phyloP scores from a whole-genome alignment of 83 land plant species.

The Thuja plicata region DNA sequence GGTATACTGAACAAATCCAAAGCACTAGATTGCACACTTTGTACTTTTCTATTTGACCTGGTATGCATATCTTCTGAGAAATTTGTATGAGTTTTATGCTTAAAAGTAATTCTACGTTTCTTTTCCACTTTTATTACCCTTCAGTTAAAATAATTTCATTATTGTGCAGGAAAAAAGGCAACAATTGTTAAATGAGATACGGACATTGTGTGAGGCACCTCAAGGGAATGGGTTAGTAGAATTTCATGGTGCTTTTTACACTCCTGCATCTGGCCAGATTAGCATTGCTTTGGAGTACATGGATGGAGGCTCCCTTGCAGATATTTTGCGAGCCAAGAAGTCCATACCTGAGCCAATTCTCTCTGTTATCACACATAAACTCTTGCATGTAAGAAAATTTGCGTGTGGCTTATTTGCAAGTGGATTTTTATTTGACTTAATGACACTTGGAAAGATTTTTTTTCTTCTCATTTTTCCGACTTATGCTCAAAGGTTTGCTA shows the following conservation, averaged over 20 bases:
- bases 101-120: not conserved
- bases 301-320: constrained; percentile 99
- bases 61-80: not conserved
- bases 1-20: not conserved
- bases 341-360: constrained; percentile 88
- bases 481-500: not conserved
- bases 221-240: constrained; percentile 81
- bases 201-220: constrained; percentile 95
- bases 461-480: not conserved
- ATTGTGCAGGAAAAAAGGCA: constrained; percentile 85
- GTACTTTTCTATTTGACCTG: not conserved
- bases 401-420: not conserved
- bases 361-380: constrained; percentile 76
- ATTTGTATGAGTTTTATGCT: not conserved
- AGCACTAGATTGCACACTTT: too few relatives aligned
- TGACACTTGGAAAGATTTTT: not conserved
- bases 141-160: not conserved
- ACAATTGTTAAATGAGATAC: constrained; percentile 91
- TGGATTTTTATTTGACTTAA: constrained; percentile 8
- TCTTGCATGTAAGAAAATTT: constrained; percentile 57
- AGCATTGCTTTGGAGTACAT: constrained; percentile 97
- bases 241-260: constrained; percentile 96
- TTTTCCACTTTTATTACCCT: not conserved
- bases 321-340: constrained; percentile 60
- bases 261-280: constrained; percentile 95